phyloP scores from a whole-genome alignment of 345 rosid species.

The Aethionema arabicum region DNA sequence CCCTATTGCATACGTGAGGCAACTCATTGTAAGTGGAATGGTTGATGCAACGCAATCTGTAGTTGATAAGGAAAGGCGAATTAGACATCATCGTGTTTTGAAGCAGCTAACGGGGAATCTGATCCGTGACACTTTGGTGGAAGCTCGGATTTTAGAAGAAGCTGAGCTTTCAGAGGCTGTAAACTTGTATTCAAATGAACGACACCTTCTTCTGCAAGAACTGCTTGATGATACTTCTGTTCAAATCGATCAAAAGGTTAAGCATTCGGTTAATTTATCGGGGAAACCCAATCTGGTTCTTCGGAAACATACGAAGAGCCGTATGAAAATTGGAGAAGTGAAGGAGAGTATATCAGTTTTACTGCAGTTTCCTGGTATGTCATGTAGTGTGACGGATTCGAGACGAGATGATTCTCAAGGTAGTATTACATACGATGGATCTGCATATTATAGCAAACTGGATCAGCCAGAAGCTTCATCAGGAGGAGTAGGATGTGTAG shows the following conservation, averaged over 20 bases:
- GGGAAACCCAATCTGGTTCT: slow-evolving; percentile 40
- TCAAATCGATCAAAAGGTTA: slow-evolving; percentile 43
- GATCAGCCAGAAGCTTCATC: slow-evolving; percentile 55
- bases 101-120: slow-evolving; percentile 79
- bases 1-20: slow-evolving; percentile 91
- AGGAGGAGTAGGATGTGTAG: slow-evolving; percentile 74
- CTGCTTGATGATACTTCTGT: slow-evolving; percentile 37
- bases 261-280: slow-evolving; percentile 45
- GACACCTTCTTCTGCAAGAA: slow-evolving; percentile 68
- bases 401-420: slow-evolving; percentile 65
- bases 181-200: slow-evolving; percentile 72
- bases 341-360: slow-evolving; percentile 66
- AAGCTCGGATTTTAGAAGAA: slow-evolving; percentile 60
- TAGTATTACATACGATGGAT: slow-evolving; percentile 57
- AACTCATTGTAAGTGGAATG: slow-evolving; percentile 85
- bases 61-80: slow-evolving; percentile 54
- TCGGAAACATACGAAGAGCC: slow-evolving; percentile 46
- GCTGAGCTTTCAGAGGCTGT: slow-evolving; percentile 61
- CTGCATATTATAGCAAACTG: slow-evolving; percentile 41
- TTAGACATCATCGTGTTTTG: slow-evolving; percentile 73
- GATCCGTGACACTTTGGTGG: slow-evolving; percentile 60
- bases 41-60: slow-evolving; percentile 53
- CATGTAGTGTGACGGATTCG: slow-evolving; percentile 44
- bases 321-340: slow-evolving; percentile 51
- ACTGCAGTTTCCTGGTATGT: slow-evolving; percentile 61